A percentile compares a stretch with the other conserved stretches of the same genome.
phyloP scores from a whole-genome alignment of 2,329 filamentous ascomycete species.

The Magnaporthales sp. region DNA sequence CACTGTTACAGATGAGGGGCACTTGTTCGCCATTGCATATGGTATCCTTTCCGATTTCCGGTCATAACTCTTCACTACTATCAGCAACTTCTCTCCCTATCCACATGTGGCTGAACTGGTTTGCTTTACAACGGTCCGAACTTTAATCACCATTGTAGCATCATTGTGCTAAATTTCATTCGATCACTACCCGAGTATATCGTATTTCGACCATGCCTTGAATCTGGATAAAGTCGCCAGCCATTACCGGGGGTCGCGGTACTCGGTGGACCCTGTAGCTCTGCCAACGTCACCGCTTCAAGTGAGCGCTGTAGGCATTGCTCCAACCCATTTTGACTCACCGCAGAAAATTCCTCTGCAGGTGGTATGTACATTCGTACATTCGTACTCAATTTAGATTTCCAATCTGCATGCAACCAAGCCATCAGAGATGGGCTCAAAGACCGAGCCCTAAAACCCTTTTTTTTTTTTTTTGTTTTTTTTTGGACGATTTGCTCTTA shows the following conservation, averaged over 20 bases:
- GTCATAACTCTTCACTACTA: background rate
- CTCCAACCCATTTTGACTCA: background rate
- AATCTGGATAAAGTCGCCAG: background rate
- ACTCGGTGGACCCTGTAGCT: background rate
- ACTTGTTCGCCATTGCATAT: background rate
- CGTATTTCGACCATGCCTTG: background rate
- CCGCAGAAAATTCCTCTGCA: background rate
- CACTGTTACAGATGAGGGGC: background rate
- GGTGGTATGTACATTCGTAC: background rate
- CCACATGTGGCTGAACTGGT: background rate
- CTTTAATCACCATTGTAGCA: background rate
- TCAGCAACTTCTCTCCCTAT: too few relatives aligned
- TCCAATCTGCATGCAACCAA: background rate
- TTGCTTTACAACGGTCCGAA: background rate
- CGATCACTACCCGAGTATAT: background rate
- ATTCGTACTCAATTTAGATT: background rate
- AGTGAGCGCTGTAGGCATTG: background rate
- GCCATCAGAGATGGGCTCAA: background rate
- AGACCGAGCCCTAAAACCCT: background rate
- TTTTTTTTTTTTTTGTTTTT: background rate
- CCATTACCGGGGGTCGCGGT: background rate
- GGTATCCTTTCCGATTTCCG: background rate
- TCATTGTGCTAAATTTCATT: background rate
- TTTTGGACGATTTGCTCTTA: background rate
- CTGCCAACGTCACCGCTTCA: background rate